Conservation (phyloP, 2,329 filamentous ascomycete species). For the Monosporascus sp. region DNA sequence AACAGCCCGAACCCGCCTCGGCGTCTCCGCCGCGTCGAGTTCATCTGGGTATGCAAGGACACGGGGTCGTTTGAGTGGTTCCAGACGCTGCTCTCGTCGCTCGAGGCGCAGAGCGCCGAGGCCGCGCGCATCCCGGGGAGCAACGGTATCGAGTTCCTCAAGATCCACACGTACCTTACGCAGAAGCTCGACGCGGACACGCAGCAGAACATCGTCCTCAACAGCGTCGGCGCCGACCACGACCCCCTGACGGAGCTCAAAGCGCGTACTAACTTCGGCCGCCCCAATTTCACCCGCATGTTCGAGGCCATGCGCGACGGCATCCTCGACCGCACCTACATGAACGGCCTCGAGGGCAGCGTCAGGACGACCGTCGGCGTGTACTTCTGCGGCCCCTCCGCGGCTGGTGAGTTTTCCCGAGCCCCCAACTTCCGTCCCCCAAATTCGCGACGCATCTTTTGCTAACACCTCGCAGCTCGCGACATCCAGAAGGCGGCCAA, state of each 20-base stretch:
- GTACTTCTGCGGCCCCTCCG: slow-evolving; percentile 92
- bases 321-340: slow-evolving; percentile 78
- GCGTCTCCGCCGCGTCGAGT: slow-evolving; percentile 89
- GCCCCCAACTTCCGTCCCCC: not conserved
- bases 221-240: slow-evolving; percentile 80
- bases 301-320: slow-evolving; percentile 84
- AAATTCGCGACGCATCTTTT: not conserved
- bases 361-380: slow-evolving; percentile 85
- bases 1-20: slow-evolving; percentile 83
- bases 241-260: slow-evolving; percentile 92
- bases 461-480: slow-evolving; percentile 56
- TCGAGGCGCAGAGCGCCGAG: slow-evolving; percentile 78
- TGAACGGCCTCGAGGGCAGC: slow-evolving; percentile 72
- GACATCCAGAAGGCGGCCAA: slow-evolving; percentile 81
- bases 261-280: slow-evolving; percentile 87
- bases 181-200: slow-evolving; percentile 89
- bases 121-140: slow-evolving; percentile 62
- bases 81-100: slow-evolving; percentile 83
- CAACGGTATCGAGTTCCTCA: slow-evolving; percentile 76
- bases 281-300: slow-evolving; percentile 79
- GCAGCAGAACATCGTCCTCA: slow-evolving; percentile 93
- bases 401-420: slow-evolving; percentile 44
- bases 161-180: slow-evolving; percentile 96
- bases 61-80: slow-evolving; percentile 98
- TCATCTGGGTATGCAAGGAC: slow-evolving; percentile 98